phyloP scores from a whole-genome alignment of 2,329 filamentous ascomycete species.

The Waltergamsia citrina region DNA sequence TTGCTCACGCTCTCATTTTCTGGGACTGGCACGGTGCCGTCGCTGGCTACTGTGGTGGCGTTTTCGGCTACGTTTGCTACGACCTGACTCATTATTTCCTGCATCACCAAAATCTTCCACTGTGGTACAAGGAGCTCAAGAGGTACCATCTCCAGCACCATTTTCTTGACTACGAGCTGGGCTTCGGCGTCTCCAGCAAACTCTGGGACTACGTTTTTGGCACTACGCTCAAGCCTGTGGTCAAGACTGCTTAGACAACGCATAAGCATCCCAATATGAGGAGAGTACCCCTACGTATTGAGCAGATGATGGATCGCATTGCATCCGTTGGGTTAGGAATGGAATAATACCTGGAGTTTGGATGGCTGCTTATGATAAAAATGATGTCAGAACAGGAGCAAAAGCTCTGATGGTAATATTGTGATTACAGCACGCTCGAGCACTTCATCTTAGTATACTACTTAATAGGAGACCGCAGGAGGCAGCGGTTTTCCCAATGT shows the following conservation, averaged over 20 bases:
- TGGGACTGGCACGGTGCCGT: slow-evolving; percentile 78
- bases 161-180: slow-evolving; percentile 95
- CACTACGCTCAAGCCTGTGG: slow-evolving; percentile 57
- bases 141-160: slow-evolving; percentile 97
- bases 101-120: slow-evolving; percentile 84
- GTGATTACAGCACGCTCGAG: not conserved
- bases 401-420: not conserved
- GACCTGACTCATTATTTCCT: slow-evolving; percentile 98
- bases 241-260: slow-evolving; percentile 11
- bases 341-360: not conserved
- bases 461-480: slow-evolving; percentile 1
- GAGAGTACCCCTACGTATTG: not conserved
- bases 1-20: slow-evolving; percentile 74
- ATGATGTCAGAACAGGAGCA: not conserved
- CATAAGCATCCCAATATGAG: not conserved
- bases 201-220: slow-evolving; percentile 95
- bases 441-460: not conserved
- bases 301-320: not conserved
- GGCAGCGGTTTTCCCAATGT: not conserved
- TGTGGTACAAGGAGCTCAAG: slow-evolving; percentile 87
- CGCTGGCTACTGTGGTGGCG: slow-evolving; percentile 75
- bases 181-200: slow-evolving; percentile 90
- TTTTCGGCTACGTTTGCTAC: slow-evolving; percentile 95
- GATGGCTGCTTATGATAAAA: not conserved
- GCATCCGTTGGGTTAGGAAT: not conserved